Evolutionary conservation across 163 green algal species (phyloP).

Genomic region (Chloromonas sp.): DNA sequence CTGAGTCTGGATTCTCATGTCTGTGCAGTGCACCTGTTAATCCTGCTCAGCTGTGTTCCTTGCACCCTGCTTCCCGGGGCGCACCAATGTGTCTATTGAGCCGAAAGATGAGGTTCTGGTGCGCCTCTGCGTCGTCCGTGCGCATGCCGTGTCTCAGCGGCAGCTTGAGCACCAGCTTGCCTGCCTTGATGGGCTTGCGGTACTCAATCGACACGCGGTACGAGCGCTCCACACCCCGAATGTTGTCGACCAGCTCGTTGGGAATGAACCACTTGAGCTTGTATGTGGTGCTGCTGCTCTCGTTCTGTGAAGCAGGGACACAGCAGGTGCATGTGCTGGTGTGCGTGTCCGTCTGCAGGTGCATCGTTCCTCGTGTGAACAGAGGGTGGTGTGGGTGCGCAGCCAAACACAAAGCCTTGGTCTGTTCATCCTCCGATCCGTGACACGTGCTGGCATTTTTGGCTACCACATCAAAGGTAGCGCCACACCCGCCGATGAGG

Average conservation of each 20-base stretch:
- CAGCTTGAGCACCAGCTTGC: constrained; percentile 26
- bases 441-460: too few relatives aligned
- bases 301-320: not conserved
- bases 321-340: too few relatives aligned
- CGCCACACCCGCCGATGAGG: too few relatives aligned
- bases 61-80: not conserved
- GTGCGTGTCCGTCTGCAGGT: too few relatives aligned
- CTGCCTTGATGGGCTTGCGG: constrained; percentile 3
- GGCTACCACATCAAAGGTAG: too few relatives aligned
- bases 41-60: not conserved
- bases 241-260: constrained; percentile 39
- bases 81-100: constrained; percentile 38
- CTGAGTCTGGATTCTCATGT: too few relatives aligned
- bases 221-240: constrained; percentile 28
- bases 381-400: too few relatives aligned
- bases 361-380: too few relatives aligned
- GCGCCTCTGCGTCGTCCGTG: constrained; percentile 21
- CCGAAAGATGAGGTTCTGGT: constrained; percentile 31
- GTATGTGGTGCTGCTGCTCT: constrained; percentile 11
- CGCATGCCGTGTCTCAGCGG: constrained; percentile 36
- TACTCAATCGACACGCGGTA: constrained; percentile 35
- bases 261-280: constrained; percentile 39
- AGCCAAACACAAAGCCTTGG: too few relatives aligned
- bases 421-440: too few relatives aligned
- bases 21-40: too few relatives aligned